A percentile compares a stretch with the other conserved stretches of the same genome.
phyloP scores from a whole-genome alignment of 1,284 basidiomycete species.

The Ganoderma lingzhi region DNA sequence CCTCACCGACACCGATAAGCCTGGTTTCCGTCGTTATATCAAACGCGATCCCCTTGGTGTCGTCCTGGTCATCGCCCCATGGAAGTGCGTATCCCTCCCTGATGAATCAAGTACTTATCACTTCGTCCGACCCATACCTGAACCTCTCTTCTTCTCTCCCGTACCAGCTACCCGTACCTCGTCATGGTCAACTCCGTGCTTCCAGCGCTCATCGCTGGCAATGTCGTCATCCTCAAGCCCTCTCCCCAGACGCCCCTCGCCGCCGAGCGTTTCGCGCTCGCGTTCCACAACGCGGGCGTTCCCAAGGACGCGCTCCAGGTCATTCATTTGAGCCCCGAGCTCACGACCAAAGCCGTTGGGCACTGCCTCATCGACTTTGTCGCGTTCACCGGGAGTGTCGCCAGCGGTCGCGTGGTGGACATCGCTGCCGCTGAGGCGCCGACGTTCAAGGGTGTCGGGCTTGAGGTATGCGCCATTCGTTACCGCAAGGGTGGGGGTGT shows the following conservation, averaged over 20 bases:
- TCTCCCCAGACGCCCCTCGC: slow-evolving; percentile 94
- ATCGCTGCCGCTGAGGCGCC: slow-evolving; percentile 63
- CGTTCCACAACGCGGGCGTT: slow-evolving; percentile 78
- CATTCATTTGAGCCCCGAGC: slow-evolving; percentile 76
- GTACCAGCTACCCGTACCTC: slow-evolving; percentile 86
- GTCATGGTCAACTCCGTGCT: slow-evolving; percentile 90
- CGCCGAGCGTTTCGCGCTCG: slow-evolving; percentile 81
- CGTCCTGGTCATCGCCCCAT: slow-evolving; percentile 87
- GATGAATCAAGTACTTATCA: background rate
- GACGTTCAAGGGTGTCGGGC: slow-evolving; percentile 83
- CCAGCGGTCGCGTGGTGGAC: slow-evolving; percentile 70
- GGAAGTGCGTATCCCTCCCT: slow-evolving; percentile 74
- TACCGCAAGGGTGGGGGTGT: background rate
- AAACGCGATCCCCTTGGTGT: slow-evolving; percentile 87
- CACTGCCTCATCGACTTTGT: slow-evolving; percentile 83
- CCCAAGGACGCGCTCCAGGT: slow-evolving; percentile 83
- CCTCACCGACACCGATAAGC: slow-evolving; percentile 80
- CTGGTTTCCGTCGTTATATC: slow-evolving; percentile 86
- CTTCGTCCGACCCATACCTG: slow-evolving; percentile 10
- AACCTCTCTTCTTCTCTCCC: background rate
- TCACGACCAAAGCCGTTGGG: slow-evolving; percentile 71
- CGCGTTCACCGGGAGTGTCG: slow-evolving; percentile 90
- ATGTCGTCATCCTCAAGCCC: slow-evolving; percentile 91
- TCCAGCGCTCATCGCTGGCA: slow-evolving; percentile 89
- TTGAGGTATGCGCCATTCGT: slow-evolving; percentile 61